These are phyloP conservation scores for Lactarius psammicola DNA, from an alignment of 768 basidiomycete genomes.

Conservation along the genomic window DNA sequence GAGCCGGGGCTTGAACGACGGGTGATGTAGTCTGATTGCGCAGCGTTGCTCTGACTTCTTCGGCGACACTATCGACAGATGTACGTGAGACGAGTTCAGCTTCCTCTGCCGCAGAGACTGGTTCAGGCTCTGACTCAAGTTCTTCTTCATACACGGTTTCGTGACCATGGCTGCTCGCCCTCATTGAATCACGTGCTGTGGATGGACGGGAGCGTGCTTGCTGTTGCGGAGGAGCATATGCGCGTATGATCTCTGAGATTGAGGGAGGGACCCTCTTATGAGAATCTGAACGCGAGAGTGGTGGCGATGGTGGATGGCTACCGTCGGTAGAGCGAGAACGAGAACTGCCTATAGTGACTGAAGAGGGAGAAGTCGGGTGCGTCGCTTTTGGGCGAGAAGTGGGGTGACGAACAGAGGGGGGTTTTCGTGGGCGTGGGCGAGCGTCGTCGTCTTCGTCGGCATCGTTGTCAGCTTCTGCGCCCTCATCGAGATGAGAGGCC, in stretches of 20 bases:
- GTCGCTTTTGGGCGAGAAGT: conserved; percentile 26
- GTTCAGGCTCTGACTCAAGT: conserved; percentile 50
- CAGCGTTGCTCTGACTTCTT: conserved; percentile 73
- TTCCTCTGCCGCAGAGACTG: conserved; percentile 54
- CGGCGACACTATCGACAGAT: conserved; percentile 83
- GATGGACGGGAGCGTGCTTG: conserved; percentile 50
- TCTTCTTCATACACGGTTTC: conserved; percentile 48
- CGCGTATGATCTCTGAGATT: conserved; percentile 85
- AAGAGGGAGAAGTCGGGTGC: conserved; percentile 14
- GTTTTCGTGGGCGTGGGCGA: conserved; percentile 22
- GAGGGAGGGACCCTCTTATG: conserved; percentile 61
- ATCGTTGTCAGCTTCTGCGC: conserved; percentile 51
- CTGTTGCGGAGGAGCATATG: conserved; percentile 62
- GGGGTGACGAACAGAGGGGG: conserved; percentile 29
- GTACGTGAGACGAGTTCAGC: conserved; percentile 71
- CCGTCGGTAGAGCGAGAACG: conserved; percentile 14
- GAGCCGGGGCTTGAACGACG: conserved; percentile 38
- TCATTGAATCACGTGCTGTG: conserved; percentile 46
- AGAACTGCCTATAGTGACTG: conserved; percentile 5
- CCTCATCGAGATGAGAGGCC: conserved; percentile 45
- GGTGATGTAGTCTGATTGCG: conserved; percentile 50
- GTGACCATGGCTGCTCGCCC: conserved; percentile 47
- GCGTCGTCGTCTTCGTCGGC: conserved; percentile 23
- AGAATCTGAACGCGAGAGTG: conserved; percentile 33
- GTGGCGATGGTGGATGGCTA: conserved; percentile 29